Conservation (phyloP, 352 stramenopile species). For the Phytopythium chamaehyphon region DNA sequence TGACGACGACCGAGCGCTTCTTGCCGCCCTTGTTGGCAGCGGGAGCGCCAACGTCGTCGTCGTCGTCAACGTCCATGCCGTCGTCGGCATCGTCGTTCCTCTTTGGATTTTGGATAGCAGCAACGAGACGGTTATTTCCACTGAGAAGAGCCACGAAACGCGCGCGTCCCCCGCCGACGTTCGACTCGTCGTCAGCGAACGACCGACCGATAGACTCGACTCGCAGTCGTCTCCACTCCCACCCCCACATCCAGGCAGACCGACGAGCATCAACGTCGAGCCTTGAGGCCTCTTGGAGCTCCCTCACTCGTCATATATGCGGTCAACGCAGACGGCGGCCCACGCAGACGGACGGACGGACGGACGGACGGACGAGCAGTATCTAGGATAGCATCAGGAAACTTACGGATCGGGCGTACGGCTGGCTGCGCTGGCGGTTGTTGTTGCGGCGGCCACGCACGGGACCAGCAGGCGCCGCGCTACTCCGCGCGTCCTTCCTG, state of each 20-base stretch:
- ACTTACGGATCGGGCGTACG: slow-evolving; percentile 77
- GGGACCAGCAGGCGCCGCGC: slow-evolving; percentile 34
- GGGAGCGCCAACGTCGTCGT: slow-evolving; percentile 18
- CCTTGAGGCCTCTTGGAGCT: too few relatives aligned
- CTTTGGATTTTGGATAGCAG: slow-evolving; percentile 1
- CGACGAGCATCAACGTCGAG: too few relatives aligned
- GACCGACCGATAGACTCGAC: too few relatives aligned
- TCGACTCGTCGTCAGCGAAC: too few relatives aligned
- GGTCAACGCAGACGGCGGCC: too few relatives aligned
- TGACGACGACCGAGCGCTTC: slow-evolving; percentile 54
- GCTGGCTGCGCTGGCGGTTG: slow-evolving; percentile 51
- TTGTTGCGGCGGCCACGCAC: slow-evolving; percentile 44
- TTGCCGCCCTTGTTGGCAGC: slow-evolving; percentile 13
- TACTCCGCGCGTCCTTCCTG: slow-evolving; percentile 20
- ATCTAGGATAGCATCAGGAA: slow-evolving; percentile 12
- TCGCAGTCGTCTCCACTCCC: too few relatives aligned
- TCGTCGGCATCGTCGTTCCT: slow-evolving; percentile 26
- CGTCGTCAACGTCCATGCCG: slow-evolving; percentile 63
- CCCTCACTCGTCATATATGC: too few relatives aligned
- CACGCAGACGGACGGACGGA: background rate
- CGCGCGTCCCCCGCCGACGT: background rate
- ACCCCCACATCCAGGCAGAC: too few relatives aligned
- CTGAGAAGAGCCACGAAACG: background rate
- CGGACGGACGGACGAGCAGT: too few relatives aligned
- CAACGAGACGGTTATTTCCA: slow-evolving; percentile 8